Base-by-base conservation (phyloP, 257 asterid genomes). In the Anisodus tanguticus region DNA sequence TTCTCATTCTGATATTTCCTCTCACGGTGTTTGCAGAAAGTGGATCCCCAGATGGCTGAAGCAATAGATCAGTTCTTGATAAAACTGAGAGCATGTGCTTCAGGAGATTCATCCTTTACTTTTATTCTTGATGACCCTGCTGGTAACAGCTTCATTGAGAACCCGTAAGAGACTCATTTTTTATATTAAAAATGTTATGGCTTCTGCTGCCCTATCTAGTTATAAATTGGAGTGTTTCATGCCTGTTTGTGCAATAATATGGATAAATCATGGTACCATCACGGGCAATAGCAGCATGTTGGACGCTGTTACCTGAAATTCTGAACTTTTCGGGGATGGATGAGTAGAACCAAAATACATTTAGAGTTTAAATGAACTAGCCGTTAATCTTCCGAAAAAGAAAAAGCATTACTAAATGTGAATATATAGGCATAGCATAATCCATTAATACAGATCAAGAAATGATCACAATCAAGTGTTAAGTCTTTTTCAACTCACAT, bases 61-160 rank as follows among this genome's bases (percentile, higher is more conserved):
- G 98, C 98, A 64, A 91, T 97, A 66, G 99, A 95, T 85, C 84
- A 83, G 80, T 97, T 97, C 89, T 87, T 97, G 91, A 60, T 90
- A 86, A 97, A 94, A 83, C 87, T 97, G 82, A 92, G 93, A 87
- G 93, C 97, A 80, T 95, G 95, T 93, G 98, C 96, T 47, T 70
- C 93, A 62, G 98, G 92, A 85, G 84, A 90, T 83, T 88, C 92
- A 54, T 86, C 91, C 84, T 95, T 95, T 87, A 90, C 97, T 84
- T 90, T 97, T 86, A 89, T 85, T 85, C 93, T 97, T 84, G 98
- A 95, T 82, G 99, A 97, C 88, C 99, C 99, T 86, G 90, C 97
- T 62, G 99, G 99, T 84, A 97, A 97, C 91, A 95, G 99, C 91
- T 97, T 93, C 86, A 91, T 95, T n/a, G 99, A 97, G 90, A 97